A percentile compares a stretch with the other conserved stretches of the same genome.
These are phyloP conservation scores for Zalaria obscura DNA, from an alignment of 2,329 filamentous ascomycete genomes.

Conservation along the genomic window DNA sequence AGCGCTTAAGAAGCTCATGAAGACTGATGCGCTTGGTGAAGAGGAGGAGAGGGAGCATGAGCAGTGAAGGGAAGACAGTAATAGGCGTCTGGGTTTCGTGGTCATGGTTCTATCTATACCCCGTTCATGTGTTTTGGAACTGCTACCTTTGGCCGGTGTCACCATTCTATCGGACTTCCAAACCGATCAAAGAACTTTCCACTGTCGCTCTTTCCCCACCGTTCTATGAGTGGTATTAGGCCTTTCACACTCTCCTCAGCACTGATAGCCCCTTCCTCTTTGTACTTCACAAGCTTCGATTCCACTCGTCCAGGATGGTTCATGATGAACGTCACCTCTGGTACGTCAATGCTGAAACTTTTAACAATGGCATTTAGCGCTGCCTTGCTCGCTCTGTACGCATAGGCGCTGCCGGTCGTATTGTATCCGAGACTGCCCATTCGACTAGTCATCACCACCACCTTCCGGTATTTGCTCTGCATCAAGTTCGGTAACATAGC, in stretches of 20 bases:
- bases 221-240: conserved; percentile 23
- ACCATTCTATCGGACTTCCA: conserved; percentile 29
- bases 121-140: neutral
- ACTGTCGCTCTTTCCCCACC: conserved; percentile 17
- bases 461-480: conserved; percentile 12
- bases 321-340: conserved; percentile 25
- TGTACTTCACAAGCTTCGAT: conserved; percentile 27
- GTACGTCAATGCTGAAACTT: conserved; percentile 29
- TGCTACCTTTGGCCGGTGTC: neutral
- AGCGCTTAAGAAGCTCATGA: conserved; percentile 5
- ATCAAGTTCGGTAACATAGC: conserved; percentile 22
- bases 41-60: neutral
- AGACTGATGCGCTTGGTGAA: conserved; percentile 1
- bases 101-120: neutral
- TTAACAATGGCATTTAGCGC: conserved; percentile 31
- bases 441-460: conserved; percentile 28
- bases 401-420: conserved; percentile 26
- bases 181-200: conserved; percentile 30
- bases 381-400: conserved; percentile 33
- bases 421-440: conserved; percentile 31
- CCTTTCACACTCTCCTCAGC: conserved; percentile 26
- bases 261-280: conserved; percentile 29
- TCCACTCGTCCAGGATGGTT: conserved; percentile 33
- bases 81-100: neutral
- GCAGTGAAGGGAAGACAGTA: neutral